Evolutionary conservation across 768 basidiomycete genomes (phyloP).

Genomic region (Zangia roseola): DNA sequence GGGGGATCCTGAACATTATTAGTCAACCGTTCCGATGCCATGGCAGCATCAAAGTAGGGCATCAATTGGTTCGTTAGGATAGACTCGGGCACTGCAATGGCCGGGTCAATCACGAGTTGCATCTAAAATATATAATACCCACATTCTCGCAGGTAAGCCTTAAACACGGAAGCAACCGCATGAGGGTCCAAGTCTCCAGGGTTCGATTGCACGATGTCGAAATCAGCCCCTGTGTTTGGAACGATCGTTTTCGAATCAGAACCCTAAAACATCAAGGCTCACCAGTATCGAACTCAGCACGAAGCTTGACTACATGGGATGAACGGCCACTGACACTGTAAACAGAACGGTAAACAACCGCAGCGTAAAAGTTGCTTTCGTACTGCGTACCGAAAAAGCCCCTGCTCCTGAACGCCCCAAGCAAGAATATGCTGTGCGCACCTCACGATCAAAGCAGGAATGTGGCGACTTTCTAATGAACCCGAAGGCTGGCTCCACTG

Average conservation of each 20-base stretch:
- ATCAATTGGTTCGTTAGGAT: conserved; percentile 72
- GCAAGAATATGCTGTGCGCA: conserved; percentile 79
- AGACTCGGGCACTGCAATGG: conserved; percentile 74
- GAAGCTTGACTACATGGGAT: conserved; percentile 72
- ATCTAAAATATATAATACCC: conserved; percentile 35
- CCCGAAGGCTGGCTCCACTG: conserved; percentile 20
- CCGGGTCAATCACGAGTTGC: conserved; percentile 5
- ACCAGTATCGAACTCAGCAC: conserved; percentile 82
- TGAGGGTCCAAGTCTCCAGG: conserved; percentile 93
- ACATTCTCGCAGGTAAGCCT: conserved; percentile 91
- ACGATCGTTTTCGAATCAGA: conserved; percentile 4
- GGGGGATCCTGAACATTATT: conserved; percentile 25
- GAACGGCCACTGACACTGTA: conserved; percentile 79
- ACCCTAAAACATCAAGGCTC: conserved; percentile 17
- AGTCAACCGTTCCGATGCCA: conserved; percentile 50
- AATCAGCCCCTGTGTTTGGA: conserved; percentile 68
- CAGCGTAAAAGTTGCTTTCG: not conserved
- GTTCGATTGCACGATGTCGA: conserved; percentile 71
- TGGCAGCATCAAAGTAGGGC: conserved; percentile 77
- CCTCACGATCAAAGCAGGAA: conserved; percentile 78
- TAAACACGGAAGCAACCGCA: conserved; percentile 90
- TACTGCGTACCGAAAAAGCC: conserved; percentile 70
- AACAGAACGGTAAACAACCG: conserved; percentile 10
- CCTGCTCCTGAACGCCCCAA: conserved; percentile 87
- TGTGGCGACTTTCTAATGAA: conserved; percentile 45